These are phyloP conservation scores for Anethum foeniculum DNA, from an alignment of 140 eudicot species.

Conservation along the genomic window DNA sequence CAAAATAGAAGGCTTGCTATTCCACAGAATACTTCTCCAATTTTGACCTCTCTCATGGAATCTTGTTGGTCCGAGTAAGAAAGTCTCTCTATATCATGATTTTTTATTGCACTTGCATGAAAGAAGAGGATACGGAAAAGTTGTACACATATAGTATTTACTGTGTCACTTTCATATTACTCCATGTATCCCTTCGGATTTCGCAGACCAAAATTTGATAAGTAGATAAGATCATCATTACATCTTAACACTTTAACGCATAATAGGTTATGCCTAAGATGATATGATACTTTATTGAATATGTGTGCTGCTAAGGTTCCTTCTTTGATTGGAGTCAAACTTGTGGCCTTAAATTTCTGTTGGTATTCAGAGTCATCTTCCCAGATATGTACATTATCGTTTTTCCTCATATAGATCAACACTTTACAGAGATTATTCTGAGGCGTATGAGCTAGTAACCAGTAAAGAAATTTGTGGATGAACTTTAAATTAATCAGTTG, in stretches of 20 bases:
- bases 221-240: not conserved
- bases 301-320: not conserved
- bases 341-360: not conserved
- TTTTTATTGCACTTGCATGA: not conserved
- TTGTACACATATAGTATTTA: not conserved
- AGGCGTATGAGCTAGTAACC: not conserved
- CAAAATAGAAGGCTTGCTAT: constrained; percentile 86
- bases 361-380: not conserved
- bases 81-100: not conserved
- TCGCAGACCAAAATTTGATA: not conserved
- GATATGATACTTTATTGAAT: not conserved
- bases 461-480: not conserved
- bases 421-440: not conserved
- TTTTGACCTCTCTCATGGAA: constrained; percentile 81
- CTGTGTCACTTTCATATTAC: not conserved
- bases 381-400: not conserved
- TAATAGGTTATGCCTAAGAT: not conserved
- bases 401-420: not conserved
- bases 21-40: constrained; percentile 57
- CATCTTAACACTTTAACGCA: not conserved
- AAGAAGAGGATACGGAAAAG: not conserved
- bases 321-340: not conserved
- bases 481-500: not conserved
- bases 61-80: constrained; percentile 97
- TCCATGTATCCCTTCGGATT: not conserved